Evolutionary conservation across 73 alveolate genomes (phyloP), one percentile per base, ranked within the genome.

Genomic region (Paramecium biaurelia): DNA sequence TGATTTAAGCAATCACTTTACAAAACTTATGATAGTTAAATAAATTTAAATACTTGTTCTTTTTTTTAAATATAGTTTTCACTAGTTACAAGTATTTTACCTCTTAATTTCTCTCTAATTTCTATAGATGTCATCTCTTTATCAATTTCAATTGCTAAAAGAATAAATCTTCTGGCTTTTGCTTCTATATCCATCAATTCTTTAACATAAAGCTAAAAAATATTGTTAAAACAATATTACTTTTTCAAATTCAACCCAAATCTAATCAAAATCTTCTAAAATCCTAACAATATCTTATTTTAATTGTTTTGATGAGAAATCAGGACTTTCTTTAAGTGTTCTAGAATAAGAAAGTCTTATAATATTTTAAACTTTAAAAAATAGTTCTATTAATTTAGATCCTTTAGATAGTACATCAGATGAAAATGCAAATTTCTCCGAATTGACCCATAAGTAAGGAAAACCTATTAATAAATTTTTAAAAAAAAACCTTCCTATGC

Each of bases 121-220:
- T 98, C 99, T 53, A 97, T 89, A 30, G 92, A 67, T n/a, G 97
- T 76, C 70, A 98, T 85, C 85, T 98, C 99, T 74, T 96, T 96
- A 92, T 98, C 99, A 32, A 96, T 90, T 89, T 96, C 98, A 15
- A 98, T 97, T 53, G 99, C 99, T 21, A 96, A 97, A 9, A 94
- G 49, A 35, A 98, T 96, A 72, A 87, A 96, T 79, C 99, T 93
- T 57, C 99, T 96, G 12, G 99, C 98, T 58, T 96, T 98, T 30
- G 97, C 96, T 87, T 98, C 99, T 10, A 98, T 98, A 18, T 93
- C 96, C 97, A 98, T 98, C 38, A 97, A 93, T 92, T 98, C 99
- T 84, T 92, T 96, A 23, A 98, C 98, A 93, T 98, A 98, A 37
- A 96, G 85, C 92, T 97, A 23, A 87, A 89, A 95, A 98, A 94